Evolutionary conservation across 2,329 filamentous ascomycete genomes (phyloP), one percentile per base, ranked within the genome.

Genomic region (Emergomyces pasteurianus): DNA sequence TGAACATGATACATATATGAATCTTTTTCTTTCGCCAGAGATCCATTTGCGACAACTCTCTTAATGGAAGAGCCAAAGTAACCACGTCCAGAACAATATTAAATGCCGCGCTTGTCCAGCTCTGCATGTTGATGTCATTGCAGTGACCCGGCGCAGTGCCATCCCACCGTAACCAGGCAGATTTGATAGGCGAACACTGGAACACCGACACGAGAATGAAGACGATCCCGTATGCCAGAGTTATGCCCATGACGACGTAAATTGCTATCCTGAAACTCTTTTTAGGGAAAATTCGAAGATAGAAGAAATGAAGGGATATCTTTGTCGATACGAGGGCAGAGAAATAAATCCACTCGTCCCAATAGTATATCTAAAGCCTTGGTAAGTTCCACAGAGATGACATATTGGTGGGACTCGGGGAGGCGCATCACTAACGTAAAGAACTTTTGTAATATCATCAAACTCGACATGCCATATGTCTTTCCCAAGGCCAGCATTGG

Each of bases 1-100:
- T 43, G 42, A 64, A 64, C n/a, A 64, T 59, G 43, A 63, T 58
- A n/a, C 61, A 58, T 18, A 64, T 38, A 12, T 60, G 61, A 16
- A 64, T 57, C 34, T 64, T 64, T 28, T 64, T 62, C 49, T 53
- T 58, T 23, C 54, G 42, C 47, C 50, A 55, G n/a, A 64, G 54
- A 7, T 60, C 34, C 14, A 64, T 60, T n/a, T 53, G 53, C 31
- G 59, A 18, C 38, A 64, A 57, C 43, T 63, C 46, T 21, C 61
- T 58, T 7, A 64, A 53, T 2, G 63, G 63, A 9, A 64, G 60
- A 38, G 50, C 21, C 10, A 64, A 38, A 14, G 62, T 63, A 16
- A 63, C 42, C 21, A 64, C 23, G 36, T 64, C 63, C 10, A 60
- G 60, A 34, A 58, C 40, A 47, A 64, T 63, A 43, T 64, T 64